These are phyloP conservation scores for Leptographium lundbergii DNA, from an alignment of 2,329 filamentous ascomycete species.

Conservation along the genomic window DNA sequence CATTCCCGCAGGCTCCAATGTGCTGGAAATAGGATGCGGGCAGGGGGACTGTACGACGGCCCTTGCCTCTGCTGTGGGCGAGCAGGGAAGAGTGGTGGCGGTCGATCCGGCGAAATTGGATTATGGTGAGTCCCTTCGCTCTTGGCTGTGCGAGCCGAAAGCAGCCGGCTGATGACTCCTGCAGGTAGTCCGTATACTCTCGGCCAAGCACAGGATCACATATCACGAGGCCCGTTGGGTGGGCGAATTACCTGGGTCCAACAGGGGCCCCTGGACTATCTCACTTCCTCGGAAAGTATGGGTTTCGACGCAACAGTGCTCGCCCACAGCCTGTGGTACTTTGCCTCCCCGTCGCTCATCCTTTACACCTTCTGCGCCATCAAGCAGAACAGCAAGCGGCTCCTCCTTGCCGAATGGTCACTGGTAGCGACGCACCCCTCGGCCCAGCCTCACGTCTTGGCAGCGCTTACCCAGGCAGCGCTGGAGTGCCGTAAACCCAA, in stretches of 20 bases:
- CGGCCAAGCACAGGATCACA: conserved; percentile 31
- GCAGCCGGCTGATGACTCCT: not conserved
- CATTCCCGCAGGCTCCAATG: conserved; percentile 24
- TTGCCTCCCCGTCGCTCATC: conserved; percentile 25
- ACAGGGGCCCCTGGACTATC: conserved; percentile 22
- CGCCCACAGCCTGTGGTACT: conserved; percentile 42
- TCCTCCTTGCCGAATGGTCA: conserved; percentile 35
- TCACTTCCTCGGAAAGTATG: conserved; percentile 9
- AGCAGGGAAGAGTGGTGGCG: conserved; percentile 32
- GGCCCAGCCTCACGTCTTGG: conserved; percentile 36
- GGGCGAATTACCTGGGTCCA: conserved; percentile 30
- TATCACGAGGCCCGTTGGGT: conserved; percentile 27
- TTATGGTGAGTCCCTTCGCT: conserved; percentile 24
- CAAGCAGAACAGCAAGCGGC: conserved; percentile 18
- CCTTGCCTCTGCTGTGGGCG: conserved; percentile 34
- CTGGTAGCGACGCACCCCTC: conserved; percentile 24
- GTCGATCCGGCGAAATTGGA: conserved; percentile 37
- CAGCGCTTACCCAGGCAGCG: conserved; percentile 30
- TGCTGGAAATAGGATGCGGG: conserved; percentile 47
- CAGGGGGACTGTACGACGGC: conserved; percentile 44
- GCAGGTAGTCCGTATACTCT: conserved; percentile 30
- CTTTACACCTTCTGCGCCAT: conserved; percentile 23
- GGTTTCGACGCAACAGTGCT: conserved; percentile 30
- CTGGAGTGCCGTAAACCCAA: conserved; percentile 27
- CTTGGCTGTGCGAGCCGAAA: not conserved